Evolutionary conservation across 176 grass and related monocot genomes (phyloP).

Genomic region (Themeda triandra): DNA sequence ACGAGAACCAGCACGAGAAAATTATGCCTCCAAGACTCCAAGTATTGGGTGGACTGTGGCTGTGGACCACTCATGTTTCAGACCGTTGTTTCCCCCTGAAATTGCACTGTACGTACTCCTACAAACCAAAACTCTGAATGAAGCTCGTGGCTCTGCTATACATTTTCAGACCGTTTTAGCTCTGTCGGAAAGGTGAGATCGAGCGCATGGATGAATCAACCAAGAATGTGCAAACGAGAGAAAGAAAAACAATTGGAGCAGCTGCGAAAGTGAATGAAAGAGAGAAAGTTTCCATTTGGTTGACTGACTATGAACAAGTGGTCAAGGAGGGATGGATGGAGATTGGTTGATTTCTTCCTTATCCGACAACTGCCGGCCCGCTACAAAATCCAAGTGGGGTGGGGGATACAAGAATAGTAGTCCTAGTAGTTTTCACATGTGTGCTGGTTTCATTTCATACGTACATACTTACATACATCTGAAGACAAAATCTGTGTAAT

Average conservation of each 20-base stretch:
- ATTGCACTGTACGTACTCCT: not conserved
- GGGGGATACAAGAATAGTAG: not conserved
- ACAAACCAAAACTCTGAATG: not conserved
- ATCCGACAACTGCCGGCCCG: not conserved
- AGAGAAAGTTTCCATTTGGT: not conserved
- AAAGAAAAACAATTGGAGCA: not conserved
- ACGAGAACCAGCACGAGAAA: conserved; percentile 23
- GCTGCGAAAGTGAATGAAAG: not conserved
- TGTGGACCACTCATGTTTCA: not conserved
- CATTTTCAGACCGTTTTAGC: not conserved
- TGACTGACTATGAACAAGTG: not conserved
- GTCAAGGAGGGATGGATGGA: not conserved
- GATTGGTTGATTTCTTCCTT: conserved; percentile 7
- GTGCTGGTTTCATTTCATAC: not conserved
- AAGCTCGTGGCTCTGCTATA: not conserved
- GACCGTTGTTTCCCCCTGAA: not conserved
- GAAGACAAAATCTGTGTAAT: not conserved
- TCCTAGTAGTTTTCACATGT: conserved; percentile 3
- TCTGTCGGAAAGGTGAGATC: not conserved
- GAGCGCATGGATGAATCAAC: not conserved
- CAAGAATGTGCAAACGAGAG: not conserved
- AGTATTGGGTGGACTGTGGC: not conserved
- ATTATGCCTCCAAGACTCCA: not conserved
- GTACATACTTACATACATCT: not conserved
- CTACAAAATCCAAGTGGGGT: conserved; percentile 13